Evolutionary conservation across 208 protist species (phyloP), one percentile per base, ranked within the genome.

Genomic region (Sergeia podlipaevii): DNA sequence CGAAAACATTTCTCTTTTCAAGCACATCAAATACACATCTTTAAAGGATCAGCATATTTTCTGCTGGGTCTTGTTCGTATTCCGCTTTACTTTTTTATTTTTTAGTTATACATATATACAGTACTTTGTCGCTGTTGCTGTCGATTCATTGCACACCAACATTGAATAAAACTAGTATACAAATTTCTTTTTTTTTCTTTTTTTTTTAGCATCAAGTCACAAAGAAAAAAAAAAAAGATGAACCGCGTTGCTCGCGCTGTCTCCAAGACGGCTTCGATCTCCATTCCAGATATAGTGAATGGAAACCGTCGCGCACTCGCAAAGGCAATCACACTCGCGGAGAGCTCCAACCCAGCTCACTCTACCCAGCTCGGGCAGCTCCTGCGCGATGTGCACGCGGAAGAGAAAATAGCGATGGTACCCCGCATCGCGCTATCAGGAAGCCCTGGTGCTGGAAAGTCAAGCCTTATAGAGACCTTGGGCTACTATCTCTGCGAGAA

Each of bases 361-460:
- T 42, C 54, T 13, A 47, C 30, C 0, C 60, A 55, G 15, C 57
- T 79, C 34, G 52, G 58, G 41, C 5, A 54, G 34, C 58, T 90
- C 4, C 70, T 85, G 0, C 47, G 57, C 20, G 54, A 74, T n/a
- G 55, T 92, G 8, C 60, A 65, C 28, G 45, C 68, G 33, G 24
- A 20, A n/a, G 44, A 53, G 30, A 44, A 26, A 41, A 64, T 82
- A 63, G 38, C 49, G 23, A 61, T 17, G 29, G 61, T 51, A 21
- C 68, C 91, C 11, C 86, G 95, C 23, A 79, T 98, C 11, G 93
- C 93, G 36, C 59, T 98, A 30, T 96, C 89, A 4, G 96, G 97
- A 15, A 89, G 96, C 32, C 97, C 97, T 6, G 97, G 97, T 18
- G 92, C 89, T 1, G 97, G 97, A 37, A 98, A 98, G 75, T 95